Evolutionary conservation across 192 early-diverging fungal species (phyloP).

Genomic region (Paraglomus occultum): DNA sequence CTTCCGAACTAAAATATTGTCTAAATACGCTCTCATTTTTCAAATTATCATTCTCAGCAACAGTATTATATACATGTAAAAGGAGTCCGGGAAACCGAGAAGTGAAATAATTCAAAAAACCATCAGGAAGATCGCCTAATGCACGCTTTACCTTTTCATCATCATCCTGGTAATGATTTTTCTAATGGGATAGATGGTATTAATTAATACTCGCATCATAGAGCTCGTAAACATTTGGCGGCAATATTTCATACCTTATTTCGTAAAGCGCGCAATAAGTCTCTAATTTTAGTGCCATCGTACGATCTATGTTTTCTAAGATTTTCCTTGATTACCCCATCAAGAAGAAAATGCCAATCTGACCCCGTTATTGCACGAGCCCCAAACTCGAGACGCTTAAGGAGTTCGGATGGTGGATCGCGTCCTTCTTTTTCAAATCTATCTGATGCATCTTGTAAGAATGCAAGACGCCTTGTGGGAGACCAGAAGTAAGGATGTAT

Average conservation of each 20-base stretch:
- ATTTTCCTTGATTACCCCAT: constrained; percentile 70
- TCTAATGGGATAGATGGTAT: constrained; percentile 46
- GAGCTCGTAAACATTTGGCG: constrained; percentile 22
- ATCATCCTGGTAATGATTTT: constrained; percentile 97
- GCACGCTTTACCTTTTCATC: constrained; percentile 69
- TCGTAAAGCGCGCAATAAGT: constrained; percentile 85
- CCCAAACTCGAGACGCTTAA: constrained; percentile 64
- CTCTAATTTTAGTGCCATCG: constrained; percentile 76
- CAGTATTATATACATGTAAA: constrained; percentile 84
- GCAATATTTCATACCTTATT: constrained; percentile 74
- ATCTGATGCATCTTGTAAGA: constrained; percentile 95
- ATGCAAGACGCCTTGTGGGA: constrained; percentile 75
- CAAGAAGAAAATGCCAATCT: constrained; percentile 78
- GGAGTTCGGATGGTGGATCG: constrained; percentile 62
- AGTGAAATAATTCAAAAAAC: constrained; percentile 87
- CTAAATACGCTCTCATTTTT: constrained; percentile 63
- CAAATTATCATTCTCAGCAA: constrained; percentile 61
- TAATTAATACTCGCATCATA: neutral
- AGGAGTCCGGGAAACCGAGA: constrained; percentile 86
- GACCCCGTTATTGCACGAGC: constrained; percentile 59
- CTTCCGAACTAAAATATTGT: constrained; percentile 54
- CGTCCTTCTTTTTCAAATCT: constrained; percentile 87
- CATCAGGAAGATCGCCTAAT: constrained; percentile 83
- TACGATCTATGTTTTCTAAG: constrained; percentile 94
- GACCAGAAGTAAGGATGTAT: constrained; percentile 97